Conservation (phyloP, 331 rosid species). For the Telfairia occidentalis region DNA sequence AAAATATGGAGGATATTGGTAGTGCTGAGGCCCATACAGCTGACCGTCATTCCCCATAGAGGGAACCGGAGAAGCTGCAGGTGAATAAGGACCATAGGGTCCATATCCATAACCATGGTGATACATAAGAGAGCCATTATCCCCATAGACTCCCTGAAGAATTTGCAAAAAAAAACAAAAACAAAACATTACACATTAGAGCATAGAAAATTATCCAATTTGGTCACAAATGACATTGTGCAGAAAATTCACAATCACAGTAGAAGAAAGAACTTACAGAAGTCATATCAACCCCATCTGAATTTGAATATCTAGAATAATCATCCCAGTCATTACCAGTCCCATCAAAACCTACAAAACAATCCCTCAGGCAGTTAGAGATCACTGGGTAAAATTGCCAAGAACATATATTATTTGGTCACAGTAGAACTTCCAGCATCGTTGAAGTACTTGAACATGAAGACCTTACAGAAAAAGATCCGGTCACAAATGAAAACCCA, state of each 20-base stretch:
- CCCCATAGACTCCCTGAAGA: slow-evolving; percentile 78
- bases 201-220: not conserved
- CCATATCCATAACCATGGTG: slow-evolving; percentile 89
- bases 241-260: too few species aligned
- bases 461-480: not conserved
- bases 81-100: slow-evolving; percentile 71
- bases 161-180: not conserved
- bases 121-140: slow-evolving; percentile 73
- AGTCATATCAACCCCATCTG: slow-evolving; percentile 82
- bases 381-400: not conserved
- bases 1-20: slow-evolving; percentile 89
- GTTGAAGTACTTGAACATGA: not conserved
- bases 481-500: not conserved
- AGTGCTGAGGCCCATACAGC: slow-evolving; percentile 91
- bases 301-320: slow-evolving; percentile 54
- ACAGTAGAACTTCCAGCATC: not conserved
- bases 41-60: slow-evolving; percentile 93
- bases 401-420: not conserved
- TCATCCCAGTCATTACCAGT: slow-evolving; percentile 74
- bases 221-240: too few species aligned
- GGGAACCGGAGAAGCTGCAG: slow-evolving; percentile 89
- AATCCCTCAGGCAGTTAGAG: not conserved
- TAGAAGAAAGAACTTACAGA: slow-evolving; percentile 33
- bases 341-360: slow-evolving; percentile 52
- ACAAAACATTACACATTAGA: not conserved